phyloP scores from a whole-genome alignment of 345 rosid species.

The Angophora floribunda region DNA sequence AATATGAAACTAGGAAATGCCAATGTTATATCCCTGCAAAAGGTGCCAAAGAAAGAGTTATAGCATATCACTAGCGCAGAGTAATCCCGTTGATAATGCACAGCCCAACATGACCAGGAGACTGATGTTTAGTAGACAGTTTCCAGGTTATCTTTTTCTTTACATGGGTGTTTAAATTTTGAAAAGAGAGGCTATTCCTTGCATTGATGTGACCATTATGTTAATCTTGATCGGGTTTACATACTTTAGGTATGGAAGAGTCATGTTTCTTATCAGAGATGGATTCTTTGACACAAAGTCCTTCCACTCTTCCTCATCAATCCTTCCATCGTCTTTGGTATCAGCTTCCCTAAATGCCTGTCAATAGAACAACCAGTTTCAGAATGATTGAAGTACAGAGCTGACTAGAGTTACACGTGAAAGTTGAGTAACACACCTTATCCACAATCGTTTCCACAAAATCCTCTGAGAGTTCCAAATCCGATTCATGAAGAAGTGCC shows the following conservation, averaged over 20 bases:
- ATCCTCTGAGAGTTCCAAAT: constrained; percentile 57
- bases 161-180: neutral
- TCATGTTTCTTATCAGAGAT: constrained; percentile 77
- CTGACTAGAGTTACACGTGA: neutral
- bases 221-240: neutral
- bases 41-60: neutral
- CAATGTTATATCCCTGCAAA: constrained; percentile 66
- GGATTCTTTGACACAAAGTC: constrained; percentile 59
- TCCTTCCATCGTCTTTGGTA: constrained; percentile 54
- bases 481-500: constrained; percentile 83
- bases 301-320: constrained; percentile 78
- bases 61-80: neutral
- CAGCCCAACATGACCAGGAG: neutral
- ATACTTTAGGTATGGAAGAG: constrained; percentile 73
- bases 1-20: constrained; percentile 76
- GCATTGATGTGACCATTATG: neutral
- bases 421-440: constrained; percentile 28
- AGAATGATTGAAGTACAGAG: neutral
- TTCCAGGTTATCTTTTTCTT: neutral
- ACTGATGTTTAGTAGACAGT: neutral
- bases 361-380: neutral
- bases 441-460: constrained; percentile 58
- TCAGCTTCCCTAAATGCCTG: constrained; percentile 70
- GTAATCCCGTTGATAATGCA: neutral
- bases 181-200: neutral